Percentiles rank a stretch among this genome's conserved stretches.
These are phyloP conservation scores for Paracoccidioides lutzii DNA, from an alignment of 2,329 filamentous ascomycete species.

Conservation along the genomic window DNA sequence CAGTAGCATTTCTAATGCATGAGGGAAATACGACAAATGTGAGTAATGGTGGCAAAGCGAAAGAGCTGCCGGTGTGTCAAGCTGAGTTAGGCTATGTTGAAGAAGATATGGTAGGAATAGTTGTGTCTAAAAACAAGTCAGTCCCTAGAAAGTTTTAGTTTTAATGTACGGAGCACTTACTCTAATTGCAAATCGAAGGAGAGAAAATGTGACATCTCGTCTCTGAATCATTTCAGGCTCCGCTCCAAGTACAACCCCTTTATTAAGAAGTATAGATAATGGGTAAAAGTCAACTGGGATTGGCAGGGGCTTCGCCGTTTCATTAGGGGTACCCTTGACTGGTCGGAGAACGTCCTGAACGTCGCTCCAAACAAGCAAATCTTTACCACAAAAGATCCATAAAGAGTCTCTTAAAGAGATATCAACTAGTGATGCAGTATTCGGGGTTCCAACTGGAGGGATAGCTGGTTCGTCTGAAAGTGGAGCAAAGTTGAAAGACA, in stretches of 20 bases:
- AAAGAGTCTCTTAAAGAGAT: slow-evolving; percentile 67
- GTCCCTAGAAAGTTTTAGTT: neutral
- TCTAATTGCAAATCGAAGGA: slow-evolving; percentile 62
- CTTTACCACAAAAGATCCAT: slow-evolving; percentile 84
- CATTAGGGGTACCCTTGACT: slow-evolving; percentile 43
- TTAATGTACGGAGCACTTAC: slow-evolving; percentile 41
- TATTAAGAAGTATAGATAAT: slow-evolving; percentile 71
- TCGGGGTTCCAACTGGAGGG: slow-evolving; percentile 30
- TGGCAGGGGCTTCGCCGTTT: slow-evolving; percentile 60
- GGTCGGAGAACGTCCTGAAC: slow-evolving; percentile 70
- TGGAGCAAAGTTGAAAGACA: slow-evolving; percentile 35
- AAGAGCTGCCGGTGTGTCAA: slow-evolving; percentile 67
- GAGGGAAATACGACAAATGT: slow-evolving; percentile 78
- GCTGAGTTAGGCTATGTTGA: slow-evolving; percentile 61
- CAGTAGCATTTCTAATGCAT: slow-evolving; percentile 80
- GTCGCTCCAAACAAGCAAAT: slow-evolving; percentile 80
- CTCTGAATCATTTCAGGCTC: slow-evolving; percentile 90
- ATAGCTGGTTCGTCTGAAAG: slow-evolving; percentile 37
- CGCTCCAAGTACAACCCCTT: slow-evolving; percentile 79
- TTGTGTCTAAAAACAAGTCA: slow-evolving; percentile 53
- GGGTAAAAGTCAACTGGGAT: slow-evolving; percentile 93
- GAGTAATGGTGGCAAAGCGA: slow-evolving; percentile 75
- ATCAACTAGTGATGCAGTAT: slow-evolving; percentile 32
- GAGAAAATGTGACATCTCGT: slow-evolving; percentile 80
- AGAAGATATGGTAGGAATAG: slow-evolving; percentile 84